Base-by-base conservation (phyloP, 2,329 filamentous ascomycete species). In the Metarhizium album region DNA sequence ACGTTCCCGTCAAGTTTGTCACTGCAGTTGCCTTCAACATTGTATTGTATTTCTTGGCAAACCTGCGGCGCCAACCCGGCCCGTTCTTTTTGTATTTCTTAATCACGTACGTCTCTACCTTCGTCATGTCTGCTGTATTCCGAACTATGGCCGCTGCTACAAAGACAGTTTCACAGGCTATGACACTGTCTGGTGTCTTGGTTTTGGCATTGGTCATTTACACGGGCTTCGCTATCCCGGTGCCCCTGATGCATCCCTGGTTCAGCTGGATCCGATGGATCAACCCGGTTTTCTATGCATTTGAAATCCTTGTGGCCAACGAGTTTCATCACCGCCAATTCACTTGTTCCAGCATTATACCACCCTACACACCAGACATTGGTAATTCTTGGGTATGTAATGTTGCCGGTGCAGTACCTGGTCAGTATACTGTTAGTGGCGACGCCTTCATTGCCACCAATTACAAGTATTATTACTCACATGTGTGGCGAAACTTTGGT, bases 71-170 rank as follows among this genome's bases (percentile, higher is more conserved):
- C 27, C 76, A 80, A 47, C 71, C 86, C 0, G 79, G 75, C 1
- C 70, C 79, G 1, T 93, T 90, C 71, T 93, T 93, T 68, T 74
- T 88, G 55, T 93, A 84, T 70, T 76, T 86, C 54, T 69, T 93
- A 18, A 75, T 90, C 57, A 82, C 79, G 0, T 87, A 86, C 62
- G 67, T 81, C 16, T 74, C 78, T 1, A 87, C 81, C 0, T 73
- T 91, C 57, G 76, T 82, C 56, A 90, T 90, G 83, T 84, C 78
- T 37, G 86, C 84, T 66, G 72, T 89, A 40, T 91, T 91, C 71
- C 75, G 86, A 24, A 86, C 82, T 0, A 80, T 91, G 59, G 86
- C 81, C 0, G 80, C 85, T 0, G 65, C 84, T 1, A 89, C 87
- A 1, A 76, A 80, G 48, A 87, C 85, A 0, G 70, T 82, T 0